These are phyloP conservation scores for Martiniozyma asiatica DNA, from an alignment of 1,139 yeast species.

Conservation along the genomic window DNA sequence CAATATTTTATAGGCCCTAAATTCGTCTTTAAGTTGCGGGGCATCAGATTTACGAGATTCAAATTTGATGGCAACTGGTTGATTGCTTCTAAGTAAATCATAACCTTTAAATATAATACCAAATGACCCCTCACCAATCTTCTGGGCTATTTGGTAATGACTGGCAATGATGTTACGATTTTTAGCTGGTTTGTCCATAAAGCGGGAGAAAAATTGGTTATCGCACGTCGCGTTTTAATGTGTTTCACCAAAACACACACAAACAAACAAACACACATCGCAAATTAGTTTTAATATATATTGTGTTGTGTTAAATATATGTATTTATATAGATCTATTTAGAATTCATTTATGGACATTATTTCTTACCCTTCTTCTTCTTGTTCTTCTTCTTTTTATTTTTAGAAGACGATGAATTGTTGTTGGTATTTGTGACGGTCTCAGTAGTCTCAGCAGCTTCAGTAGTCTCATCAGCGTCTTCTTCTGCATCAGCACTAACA, in stretches of 20 bases:
- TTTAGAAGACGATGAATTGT: conserved; percentile 2
- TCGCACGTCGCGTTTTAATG: no score
- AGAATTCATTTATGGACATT: no score
- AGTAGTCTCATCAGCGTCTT: conserved; percentile 3
- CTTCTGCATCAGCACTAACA: conserved; percentile 3
- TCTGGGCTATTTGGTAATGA: conserved; percentile 91
- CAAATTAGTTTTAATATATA: no score
- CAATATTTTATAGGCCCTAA: conserved; percentile 79
- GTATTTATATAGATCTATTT: no score
- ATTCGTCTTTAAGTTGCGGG: conserved; percentile 93
- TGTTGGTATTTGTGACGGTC: conserved; percentile 2
- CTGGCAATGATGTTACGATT: conserved; percentile 36
- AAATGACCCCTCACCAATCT: conserved; percentile 96
- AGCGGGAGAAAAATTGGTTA: no score
- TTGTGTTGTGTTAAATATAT: no score
- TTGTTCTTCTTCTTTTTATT: conserved; percentile 8
- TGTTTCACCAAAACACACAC: no score
- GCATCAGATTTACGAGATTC: conserved; percentile 97
- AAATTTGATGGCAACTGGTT: conserved; percentile 62
- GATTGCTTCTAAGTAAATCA: conserved; percentile 58
- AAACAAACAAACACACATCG: no score
- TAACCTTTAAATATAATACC: conserved; percentile 95
- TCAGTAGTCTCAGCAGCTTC: conserved; percentile 4
- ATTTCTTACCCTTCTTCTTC: conserved; percentile 9
- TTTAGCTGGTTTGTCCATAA: conserved; percentile 2